Base-by-base conservation (phyloP, 352 stramenopile species). In the Aphanomyces invadans region DNA sequence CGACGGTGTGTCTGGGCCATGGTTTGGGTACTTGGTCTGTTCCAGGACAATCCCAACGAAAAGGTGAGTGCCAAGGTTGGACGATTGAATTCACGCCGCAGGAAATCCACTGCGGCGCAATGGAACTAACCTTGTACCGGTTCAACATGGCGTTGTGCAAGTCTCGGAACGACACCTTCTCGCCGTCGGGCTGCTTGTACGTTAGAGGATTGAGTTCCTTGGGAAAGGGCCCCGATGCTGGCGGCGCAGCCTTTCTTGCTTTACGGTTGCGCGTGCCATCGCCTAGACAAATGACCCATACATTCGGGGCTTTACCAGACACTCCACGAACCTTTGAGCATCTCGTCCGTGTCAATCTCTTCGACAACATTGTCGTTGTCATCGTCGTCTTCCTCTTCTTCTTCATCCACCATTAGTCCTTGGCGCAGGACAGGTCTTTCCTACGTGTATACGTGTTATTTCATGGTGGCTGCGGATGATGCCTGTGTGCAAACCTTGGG, bases 41-140 rank as follows among this genome's bases (percentile, higher is more conserved):
- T n/a, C n/a, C n/a, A n/a, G n/a, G n/a, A n/a, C n/a, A n/a, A n/a
- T n/a, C n/a, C n/a, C n/a, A n/a, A n/a, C n/a, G n/a, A n/a, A n/a
- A n/a, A n/a, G n/a, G n/a, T n/a, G n/a, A n/a, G n/a, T n/a, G 19
- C 21, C 12, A 52, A 52, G 44, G 23, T 52, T n/a, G 21, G 7
- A 52, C 44, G 25, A n/a, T n/a, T n/a, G n/a, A n/a, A n/a, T n/a
- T n/a, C n/a, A n/a, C n/a, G n/a, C n/a, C n/a, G n/a, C n/a, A n/a
- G n/a, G n/a, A n/a, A n/a, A n/a, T n/a, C n/a, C n/a, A n/a, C n/a
- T n/a, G n/a, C n/a, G n/a, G n/a, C n/a, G n/a, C n/a, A n/a, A n/a
- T n/a, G n/a, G n/a, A n/a, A n/a, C n/a, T n/a, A 26, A 64, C 55
- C 55, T 64, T 64, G 55, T 64, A 64, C 5, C 55, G 55, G 36